These are phyloP conservation scores for Eucalyptus pauciflora DNA, from an alignment of 345 rosid genomes.

Conservation along the genomic window DNA sequence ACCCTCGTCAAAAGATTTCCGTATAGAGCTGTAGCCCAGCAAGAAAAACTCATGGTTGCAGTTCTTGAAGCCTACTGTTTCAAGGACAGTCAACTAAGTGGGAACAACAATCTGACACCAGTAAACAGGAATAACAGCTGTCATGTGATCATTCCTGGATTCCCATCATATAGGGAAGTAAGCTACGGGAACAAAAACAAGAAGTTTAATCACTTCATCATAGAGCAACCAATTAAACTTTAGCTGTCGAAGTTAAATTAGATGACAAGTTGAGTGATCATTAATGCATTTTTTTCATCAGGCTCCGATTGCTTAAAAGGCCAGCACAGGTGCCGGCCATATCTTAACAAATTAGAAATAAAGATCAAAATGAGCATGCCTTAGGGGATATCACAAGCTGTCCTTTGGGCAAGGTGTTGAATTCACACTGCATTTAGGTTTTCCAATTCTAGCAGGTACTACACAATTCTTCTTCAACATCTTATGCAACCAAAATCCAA, in stretches of 20 bases:
- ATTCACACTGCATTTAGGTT: not conserved
- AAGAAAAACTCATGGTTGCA: not conserved
- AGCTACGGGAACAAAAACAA: not conserved
- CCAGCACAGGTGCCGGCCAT: not conserved
- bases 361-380: not conserved
- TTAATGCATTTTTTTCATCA: not conserved
- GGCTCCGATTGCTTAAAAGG: not conserved
- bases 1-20: not conserved
- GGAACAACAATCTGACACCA: not conserved
- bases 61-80: not conserved
- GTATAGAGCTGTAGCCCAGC: not conserved
- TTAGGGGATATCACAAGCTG: not conserved
- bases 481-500: not conserved
- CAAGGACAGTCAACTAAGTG: not conserved
- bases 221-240: too few relatives aligned
- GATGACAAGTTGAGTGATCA: not conserved
- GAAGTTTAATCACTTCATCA: not conserved
- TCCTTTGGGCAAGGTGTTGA: not conserved
- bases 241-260: not conserved
- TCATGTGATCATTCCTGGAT: not conserved
- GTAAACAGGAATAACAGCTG: not conserved
- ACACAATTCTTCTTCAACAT: not conserved
- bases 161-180: not conserved
- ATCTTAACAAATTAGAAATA: not conserved
- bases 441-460: not conserved